These are phyloP conservation scores for Nothopassalora personata DNA, from an alignment of 2,329 filamentous ascomycete genomes.

Conservation along the genomic window DNA sequence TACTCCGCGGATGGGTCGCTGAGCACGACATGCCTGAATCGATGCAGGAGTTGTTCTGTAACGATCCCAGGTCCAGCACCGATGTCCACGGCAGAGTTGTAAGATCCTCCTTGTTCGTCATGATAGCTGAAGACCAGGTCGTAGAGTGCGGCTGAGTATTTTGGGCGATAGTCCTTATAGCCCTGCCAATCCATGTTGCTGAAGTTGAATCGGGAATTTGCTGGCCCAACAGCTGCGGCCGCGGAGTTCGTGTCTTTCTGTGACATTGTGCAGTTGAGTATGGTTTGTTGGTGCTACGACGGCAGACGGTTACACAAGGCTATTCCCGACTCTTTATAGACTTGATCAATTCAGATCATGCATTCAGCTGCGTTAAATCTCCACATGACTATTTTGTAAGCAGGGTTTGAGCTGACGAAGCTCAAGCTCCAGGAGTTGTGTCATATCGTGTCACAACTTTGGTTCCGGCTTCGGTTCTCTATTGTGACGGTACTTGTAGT, in stretches of 20 bases:
- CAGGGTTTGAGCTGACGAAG: too few species aligned
- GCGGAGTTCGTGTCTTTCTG: background rate
- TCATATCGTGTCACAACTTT: constrained; percentile 10
- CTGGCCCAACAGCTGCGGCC: background rate
- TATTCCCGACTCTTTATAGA: background rate
- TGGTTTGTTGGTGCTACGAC: background rate
- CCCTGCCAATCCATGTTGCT: constrained; percentile 2
- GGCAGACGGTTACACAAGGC: background rate
- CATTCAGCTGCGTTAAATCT: background rate
- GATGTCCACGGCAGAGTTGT: constrained; percentile 2
- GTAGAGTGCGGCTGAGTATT: constrained; percentile 1
- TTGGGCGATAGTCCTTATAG: constrained; percentile 3
- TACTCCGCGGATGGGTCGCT: constrained; percentile 6
- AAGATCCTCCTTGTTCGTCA: background rate
- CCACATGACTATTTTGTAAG: too few species aligned
- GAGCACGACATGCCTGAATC: constrained; percentile 6
- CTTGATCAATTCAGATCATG: background rate
- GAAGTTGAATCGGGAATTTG: background rate
- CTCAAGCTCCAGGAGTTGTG: background rate
- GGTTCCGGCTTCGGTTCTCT: constrained; percentile 7
- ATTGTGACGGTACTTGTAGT: constrained; percentile 34
- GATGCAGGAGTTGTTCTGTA: background rate
- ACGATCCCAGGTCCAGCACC: constrained; percentile 8
- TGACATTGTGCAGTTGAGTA: background rate
- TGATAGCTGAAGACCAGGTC: constrained; percentile 2